Conservation (phyloP, 345 rosid genomes). For the Balakata baccata region DNA sequence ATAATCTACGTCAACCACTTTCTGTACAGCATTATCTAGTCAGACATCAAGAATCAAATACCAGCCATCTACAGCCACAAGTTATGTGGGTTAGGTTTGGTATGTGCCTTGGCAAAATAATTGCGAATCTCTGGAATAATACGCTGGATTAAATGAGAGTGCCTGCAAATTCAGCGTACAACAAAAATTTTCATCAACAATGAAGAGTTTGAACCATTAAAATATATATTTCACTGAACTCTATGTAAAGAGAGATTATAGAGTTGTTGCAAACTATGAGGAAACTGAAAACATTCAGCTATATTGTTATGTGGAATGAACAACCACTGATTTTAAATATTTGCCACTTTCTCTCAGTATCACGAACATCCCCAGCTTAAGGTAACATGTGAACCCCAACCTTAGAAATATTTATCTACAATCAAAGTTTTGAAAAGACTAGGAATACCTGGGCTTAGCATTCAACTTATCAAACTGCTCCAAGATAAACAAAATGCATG, state of each 20-base stretch:
- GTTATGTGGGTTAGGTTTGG: slow-evolving; percentile 60
- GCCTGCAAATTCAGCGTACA: slow-evolving; percentile 33
- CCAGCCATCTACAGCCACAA: slow-evolving; percentile 50
- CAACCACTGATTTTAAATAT: not conserved
- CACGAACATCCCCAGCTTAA: not conserved
- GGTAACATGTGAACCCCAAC: not conserved
- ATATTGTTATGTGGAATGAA: not conserved
- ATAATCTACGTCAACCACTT: slow-evolving; percentile 32
- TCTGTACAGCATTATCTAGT: slow-evolving; percentile 48
- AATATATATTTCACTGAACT: not conserved
- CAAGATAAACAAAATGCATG: slow-evolving; percentile 85
- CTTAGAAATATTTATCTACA: not conserved
- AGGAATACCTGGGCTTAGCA: slow-evolving; percentile 59
- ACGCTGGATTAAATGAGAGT: slow-evolving; percentile 60
- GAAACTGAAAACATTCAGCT: not conserved
- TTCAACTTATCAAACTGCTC: slow-evolving; percentile 86
- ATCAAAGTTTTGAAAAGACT: not conserved
- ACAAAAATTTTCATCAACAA: not conserved
- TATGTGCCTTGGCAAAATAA: slow-evolving; percentile 68
- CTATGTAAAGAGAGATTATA: not conserved
- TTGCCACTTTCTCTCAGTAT: not conserved
- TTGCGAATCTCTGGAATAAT: slow-evolving; percentile 73
- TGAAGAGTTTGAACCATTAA: not conserved
- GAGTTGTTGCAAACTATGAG: not conserved
- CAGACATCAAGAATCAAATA: slow-evolving; percentile 33